phyloP scores from a whole-genome alignment of 305 asterid species.

The Rubia peregrina region DNA sequence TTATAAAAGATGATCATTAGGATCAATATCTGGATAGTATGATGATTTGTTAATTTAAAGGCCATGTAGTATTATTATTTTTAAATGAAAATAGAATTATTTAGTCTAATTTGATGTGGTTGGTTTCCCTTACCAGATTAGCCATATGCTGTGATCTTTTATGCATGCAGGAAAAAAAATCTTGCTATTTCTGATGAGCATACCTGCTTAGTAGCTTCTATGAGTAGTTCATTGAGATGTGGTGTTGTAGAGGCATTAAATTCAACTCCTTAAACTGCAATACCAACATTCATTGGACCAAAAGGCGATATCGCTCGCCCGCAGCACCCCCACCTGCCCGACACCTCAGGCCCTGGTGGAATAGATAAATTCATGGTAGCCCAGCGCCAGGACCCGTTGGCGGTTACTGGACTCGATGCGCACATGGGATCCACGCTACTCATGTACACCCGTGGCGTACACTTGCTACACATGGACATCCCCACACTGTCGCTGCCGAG shows the following conservation, averaged over 20 bases:
- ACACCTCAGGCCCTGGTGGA: no score
- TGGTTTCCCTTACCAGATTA: neutral
- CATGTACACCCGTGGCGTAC: no score
- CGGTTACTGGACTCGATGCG: no score
- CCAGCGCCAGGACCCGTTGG: no score
- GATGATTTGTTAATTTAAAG: neutral
- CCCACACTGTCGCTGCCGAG: no score
- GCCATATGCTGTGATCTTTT: neutral
- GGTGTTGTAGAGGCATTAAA: conserved; percentile 68
- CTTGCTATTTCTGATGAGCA: neutral
- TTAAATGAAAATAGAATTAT: neutral
- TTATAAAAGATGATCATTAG: conserved; percentile 8
- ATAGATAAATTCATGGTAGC: no score
- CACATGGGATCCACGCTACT: no score
- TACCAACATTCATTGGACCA: conserved; percentile 77
- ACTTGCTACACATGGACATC: no score
- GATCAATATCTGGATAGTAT: neutral
- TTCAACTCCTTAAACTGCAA: conserved; percentile 60
- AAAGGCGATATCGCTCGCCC: no score
- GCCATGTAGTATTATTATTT: neutral
- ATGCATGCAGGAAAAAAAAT: neutral
- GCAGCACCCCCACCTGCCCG: no score
- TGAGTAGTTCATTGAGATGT: conserved; percentile 66
- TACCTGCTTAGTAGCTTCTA: conserved; percentile 64
- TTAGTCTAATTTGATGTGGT: neutral